Evolutionary conservation across 2,329 filamentous ascomycete genomes (phyloP), one percentile per base, ranked within the genome.

Genomic region (Alternaria gaisen): DNA sequence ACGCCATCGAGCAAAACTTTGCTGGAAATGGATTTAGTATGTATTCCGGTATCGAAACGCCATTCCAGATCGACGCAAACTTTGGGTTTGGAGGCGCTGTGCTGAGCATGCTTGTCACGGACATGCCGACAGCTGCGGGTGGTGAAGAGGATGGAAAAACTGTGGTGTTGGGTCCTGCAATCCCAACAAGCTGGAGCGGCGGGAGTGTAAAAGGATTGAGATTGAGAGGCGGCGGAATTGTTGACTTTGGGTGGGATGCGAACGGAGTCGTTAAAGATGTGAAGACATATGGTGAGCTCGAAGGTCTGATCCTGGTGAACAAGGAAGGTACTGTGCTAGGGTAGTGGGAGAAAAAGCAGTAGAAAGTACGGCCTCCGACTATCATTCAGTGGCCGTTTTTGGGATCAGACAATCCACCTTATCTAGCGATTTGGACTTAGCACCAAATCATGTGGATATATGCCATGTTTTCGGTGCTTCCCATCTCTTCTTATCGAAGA

Each of bases 41-140:
- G 81, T 87, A 87, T 66, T 73, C 65, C 9, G 83, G 78, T 0
- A 69, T 74, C 10, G 72, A 79, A 6, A 72, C 74, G 47, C 84
- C 86, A 1, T 87, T 87, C 64, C 86, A 88, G 75, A 86, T 87
- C 58, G 86, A 88, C 69, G 86, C 85, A 7, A 88, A 88, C 67
- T 87, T 85, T 61, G 86, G 85, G 4, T 85, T 86, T 53, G 85
- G 84, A 3, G 85, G 83, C 0, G 84, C 83, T 0, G 77, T 86
- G 53, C 60, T 87, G 55, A 77, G 79, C 58, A 83, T 87, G 83
- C 69, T 87, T 41, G 78, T 85, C 48, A 80, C 85, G n/a, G 83
- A 87, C 70, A 53, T 85, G 54, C 65, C 67, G 14, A 32, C 14
- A 41, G 80, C 81, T 0, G 63, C 74, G 8, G 68, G 58, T 0